Evolutionary conservation across 1,284 basidiomycete genomes (phyloP).

Genomic region (Ustilago xerochloae): DNA sequence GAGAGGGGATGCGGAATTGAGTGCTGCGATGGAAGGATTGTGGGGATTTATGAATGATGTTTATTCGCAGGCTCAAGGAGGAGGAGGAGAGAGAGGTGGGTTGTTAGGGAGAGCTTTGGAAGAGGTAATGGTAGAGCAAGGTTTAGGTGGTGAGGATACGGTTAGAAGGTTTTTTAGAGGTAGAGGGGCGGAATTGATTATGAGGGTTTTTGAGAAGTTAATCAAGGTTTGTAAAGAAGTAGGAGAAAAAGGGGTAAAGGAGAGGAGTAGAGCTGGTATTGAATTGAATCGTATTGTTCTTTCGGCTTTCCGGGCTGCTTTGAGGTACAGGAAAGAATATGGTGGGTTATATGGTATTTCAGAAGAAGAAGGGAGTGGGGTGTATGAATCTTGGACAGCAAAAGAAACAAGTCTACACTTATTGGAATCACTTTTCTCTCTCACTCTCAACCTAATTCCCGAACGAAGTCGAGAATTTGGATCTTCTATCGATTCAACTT

Average conservation of each 20-base stretch:
- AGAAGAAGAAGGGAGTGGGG: constrained; percentile 71
- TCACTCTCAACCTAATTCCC: constrained; percentile 73
- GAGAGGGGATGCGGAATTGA: constrained; percentile 86
- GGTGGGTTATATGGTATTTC: constrained; percentile 80
- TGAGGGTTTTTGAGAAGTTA: constrained; percentile 39
- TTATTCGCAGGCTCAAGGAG: constrained; percentile 17
- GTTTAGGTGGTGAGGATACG: constrained; percentile 74
- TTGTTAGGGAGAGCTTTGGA: constrained; percentile 72
- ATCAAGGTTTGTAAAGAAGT: constrained; percentile 22
- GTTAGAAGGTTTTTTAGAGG: constrained; percentile 86
- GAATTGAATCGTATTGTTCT: constrained; percentile 81
- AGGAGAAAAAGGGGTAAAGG: constrained; percentile 18
- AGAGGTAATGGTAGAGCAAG: constrained; percentile 74
- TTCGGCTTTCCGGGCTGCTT: constrained; percentile 78
- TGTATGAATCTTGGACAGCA: constrained; percentile 83
- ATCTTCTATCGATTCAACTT: constrained; percentile 69
- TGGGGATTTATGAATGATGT: constrained; percentile 83
- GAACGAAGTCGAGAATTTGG: constrained; percentile 71
- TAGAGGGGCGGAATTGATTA: constrained; percentile 71
- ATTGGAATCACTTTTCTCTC: constrained; percentile 78
- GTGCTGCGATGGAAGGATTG: constrained; percentile 82
- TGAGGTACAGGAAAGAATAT: constrained; percentile 79
- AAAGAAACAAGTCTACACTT: constrained; percentile 76
- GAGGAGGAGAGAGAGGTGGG: constrained; percentile 1
- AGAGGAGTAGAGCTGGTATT: constrained; percentile 23